Evolutionary conservation across 2,329 filamentous ascomycete genomes (phyloP), one percentile per base, ranked within the genome.

Genomic region (Xylariaceae sp.): DNA sequence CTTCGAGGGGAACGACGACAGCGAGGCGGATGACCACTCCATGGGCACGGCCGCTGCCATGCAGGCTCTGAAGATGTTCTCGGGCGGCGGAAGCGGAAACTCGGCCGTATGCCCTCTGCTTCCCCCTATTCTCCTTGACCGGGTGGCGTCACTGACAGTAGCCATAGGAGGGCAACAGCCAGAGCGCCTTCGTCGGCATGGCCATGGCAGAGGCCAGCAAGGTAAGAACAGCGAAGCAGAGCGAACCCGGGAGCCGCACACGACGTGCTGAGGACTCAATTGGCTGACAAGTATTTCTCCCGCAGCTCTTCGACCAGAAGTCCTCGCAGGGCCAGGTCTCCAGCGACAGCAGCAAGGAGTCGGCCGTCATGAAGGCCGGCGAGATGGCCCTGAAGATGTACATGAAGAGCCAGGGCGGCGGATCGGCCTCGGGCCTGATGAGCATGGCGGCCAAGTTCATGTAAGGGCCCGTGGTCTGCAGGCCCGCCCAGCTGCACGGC

Each of bases 351-450:
- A 83, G 75, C 61, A 94, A 94, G 73, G 77, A 94, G 61, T 79
- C 77, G 30, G 86, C 78, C 31, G 67, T 95, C 29, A 77, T 83
- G 55, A 68, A 79, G 57, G 89, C 89, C 3, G 88, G 79, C 2
- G 80, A 94, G 69, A 82, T 85, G 73, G 89, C 88, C 3, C 60
- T 94, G 49, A 88, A 94, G 73, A 83, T 94, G 76, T 94, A 89
- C 60, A 64, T 93, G 67, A 89, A 94, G 74, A 77, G 73, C 48
- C 72, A 87, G 56, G 72, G 71, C 14, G 59, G 68, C 43, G 63
- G 67, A 22, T 57, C 63, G 7, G 19, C 33, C 5, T 46, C 43
- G 11, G 31, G 44, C 13, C 33, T 57, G n/a, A 31, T 56, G 22
- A 37, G 46, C 18, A 36, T 57, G 29, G 54, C 54, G 2, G 51